Percentiles rank a stretch among this genome's conserved stretches.
phyloP scores from a whole-genome alignment of 768 basidiomycete species.

The Boletus coccyginus region DNA sequence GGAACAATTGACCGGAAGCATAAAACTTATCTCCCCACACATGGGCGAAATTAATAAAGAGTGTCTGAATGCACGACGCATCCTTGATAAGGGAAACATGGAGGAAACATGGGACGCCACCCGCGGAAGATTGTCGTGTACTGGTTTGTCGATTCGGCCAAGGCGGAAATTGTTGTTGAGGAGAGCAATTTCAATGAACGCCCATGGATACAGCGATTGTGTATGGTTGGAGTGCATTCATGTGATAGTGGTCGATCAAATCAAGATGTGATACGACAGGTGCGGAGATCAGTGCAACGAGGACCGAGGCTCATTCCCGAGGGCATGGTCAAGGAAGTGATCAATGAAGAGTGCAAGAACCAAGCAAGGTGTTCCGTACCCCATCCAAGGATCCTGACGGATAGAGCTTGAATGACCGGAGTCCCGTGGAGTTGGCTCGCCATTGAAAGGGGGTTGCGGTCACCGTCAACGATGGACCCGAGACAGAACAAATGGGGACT shows the following conservation, averaged over 20 bases:
- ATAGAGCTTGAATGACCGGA: neutral
- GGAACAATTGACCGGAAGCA: neutral
- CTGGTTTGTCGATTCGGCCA: neutral
- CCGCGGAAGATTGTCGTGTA: conserved; percentile 6
- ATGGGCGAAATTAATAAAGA: conserved; percentile 12
- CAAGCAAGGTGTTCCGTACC: neutral
- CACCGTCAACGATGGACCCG: too few species aligned
- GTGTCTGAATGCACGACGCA: neutral
- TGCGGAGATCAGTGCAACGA: conserved; percentile 11
- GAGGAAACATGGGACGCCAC: conserved; percentile 1
- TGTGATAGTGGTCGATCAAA: conserved; percentile 11
- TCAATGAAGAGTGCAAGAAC: neutral
- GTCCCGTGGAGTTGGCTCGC: neutral
- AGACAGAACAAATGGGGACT: too few species aligned
- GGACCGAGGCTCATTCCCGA: conserved; percentile 15
- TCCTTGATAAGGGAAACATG: conserved; percentile 4
- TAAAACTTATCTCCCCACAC: conserved; percentile 5
- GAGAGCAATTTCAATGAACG: neutral
- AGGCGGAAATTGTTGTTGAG: conserved; percentile 12
- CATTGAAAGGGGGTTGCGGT: neutral
- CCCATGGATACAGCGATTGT: neutral
- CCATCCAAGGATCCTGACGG: neutral
- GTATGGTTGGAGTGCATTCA: conserved; percentile 14
- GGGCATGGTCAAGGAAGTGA: neutral
- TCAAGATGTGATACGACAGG: conserved; percentile 9